Evolutionary conservation across 805 yeast species (phyloP).

Genomic region (Wickerhamiella allomyrinae): DNA sequence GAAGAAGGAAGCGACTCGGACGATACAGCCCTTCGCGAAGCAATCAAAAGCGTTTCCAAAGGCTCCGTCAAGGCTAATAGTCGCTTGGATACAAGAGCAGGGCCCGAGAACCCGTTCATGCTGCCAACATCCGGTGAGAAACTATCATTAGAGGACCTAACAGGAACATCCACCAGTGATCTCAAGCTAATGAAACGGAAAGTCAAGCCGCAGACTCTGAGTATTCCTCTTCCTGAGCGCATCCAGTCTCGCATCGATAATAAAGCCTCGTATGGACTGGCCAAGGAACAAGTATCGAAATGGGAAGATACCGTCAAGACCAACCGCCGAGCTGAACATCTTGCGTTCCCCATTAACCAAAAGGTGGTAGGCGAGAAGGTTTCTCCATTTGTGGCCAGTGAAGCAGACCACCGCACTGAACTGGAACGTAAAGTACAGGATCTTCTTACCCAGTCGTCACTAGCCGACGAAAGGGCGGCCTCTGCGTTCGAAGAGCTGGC

Average conservation of each 20-base stretch:
- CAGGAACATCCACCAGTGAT: conserved; percentile 29
- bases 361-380: conserved; percentile 32
- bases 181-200: conserved; percentile 7
- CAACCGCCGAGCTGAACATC: conserved; percentile 72
- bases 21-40: conserved; percentile 18
- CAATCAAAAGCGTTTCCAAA: conserved; percentile 2
- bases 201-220: conserved; percentile 33
- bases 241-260: conserved; percentile 78
- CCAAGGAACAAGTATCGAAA: conserved; percentile 71
- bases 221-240: conserved; percentile 74
- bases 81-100: conserved; percentile 17
- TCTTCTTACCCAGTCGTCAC: conserved; percentile 48
- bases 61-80: conserved; percentile 6
- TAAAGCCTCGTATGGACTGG: conserved; percentile 76
- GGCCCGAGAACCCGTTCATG: conserved; percentile 24
- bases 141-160: conserved; percentile 59
- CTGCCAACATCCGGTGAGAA: conserved; percentile 35
- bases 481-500: conserved; percentile 81
- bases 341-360: conserved; percentile 57
- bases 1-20: conserved; percentile 19
- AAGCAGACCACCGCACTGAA: conserved; percentile 31
- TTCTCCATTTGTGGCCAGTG: conserved; percentile 40
- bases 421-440: conserved; percentile 52
- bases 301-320: conserved; percentile 77
- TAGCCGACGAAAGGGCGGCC: conserved; percentile 58